Evolutionary conservation across 1,284 basidiomycete species (phyloP).

Genomic region (Ganoderma resinaceum): DNA sequence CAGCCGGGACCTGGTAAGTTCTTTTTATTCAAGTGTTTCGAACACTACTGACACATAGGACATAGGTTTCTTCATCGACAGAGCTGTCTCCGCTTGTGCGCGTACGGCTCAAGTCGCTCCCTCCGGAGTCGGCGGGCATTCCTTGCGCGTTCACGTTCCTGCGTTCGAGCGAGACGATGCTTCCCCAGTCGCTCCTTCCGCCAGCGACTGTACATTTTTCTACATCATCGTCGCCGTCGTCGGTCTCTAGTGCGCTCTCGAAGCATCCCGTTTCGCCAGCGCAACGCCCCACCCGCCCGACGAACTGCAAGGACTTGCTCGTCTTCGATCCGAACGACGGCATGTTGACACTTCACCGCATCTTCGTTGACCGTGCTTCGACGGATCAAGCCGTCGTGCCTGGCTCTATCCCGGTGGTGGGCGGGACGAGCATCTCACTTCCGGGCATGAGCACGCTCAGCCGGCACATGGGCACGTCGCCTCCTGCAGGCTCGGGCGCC

Average conservation of each 20-base stretch:
- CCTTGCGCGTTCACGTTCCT: conserved; percentile 67
- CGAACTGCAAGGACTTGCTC: conserved; percentile 67
- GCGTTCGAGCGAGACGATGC: conserved; percentile 42
- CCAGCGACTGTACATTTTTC: conserved; percentile 42
- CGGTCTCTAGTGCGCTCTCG: conserved; percentile 40
- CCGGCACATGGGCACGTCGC: conserved; percentile 33
- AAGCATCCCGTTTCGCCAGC: conserved; percentile 45
- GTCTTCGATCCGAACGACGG: conserved; percentile 70
- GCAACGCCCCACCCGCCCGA: conserved; percentile 43
- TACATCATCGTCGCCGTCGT: conserved; percentile 41
- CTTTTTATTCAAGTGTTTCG: conserved; percentile 6
- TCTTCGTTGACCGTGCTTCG: conserved; percentile 51
- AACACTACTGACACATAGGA: conserved; percentile 30
- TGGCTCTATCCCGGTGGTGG: conserved; percentile 44
- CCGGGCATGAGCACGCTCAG: conserved; percentile 50
- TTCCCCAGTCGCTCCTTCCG: conserved; percentile 52
- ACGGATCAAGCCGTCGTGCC: conserved; percentile 41
- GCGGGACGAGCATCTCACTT: conserved; percentile 52
- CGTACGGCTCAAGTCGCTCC: conserved; percentile 50
- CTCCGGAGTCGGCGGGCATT: conserved; percentile 42
- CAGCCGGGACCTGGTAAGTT: conserved; percentile 54
- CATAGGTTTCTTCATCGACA: conserved; percentile 55
- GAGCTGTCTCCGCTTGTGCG: conserved; percentile 66
- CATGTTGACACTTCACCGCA: conserved; percentile 59
- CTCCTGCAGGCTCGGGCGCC: conserved; percentile 27